Conservation (phyloP, 257 asterid genomes). For the Lithospermum erythrorhizon region DNA sequence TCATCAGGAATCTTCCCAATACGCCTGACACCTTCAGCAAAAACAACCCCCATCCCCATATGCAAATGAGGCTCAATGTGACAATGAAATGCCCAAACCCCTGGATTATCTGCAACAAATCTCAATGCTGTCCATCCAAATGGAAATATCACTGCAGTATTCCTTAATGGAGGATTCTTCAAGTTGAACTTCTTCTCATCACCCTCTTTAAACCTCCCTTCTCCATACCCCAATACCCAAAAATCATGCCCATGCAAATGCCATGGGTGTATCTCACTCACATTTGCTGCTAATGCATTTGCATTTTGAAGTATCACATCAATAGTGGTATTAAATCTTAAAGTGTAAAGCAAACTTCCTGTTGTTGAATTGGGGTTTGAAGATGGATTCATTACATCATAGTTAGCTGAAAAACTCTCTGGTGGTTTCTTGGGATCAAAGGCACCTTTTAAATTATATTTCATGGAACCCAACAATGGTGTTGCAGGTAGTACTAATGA, state of each 20-base stretch:
- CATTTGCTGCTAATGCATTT: slow-evolving; percentile 29
- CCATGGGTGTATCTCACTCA: slow-evolving; percentile 86
- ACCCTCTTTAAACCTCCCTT: slow-evolving; percentile 36
- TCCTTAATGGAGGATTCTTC: slow-evolving; percentile 55
- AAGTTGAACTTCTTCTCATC: slow-evolving; percentile 40
- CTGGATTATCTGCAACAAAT: slow-evolving; percentile 69
- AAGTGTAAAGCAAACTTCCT: slow-evolving; percentile 51
- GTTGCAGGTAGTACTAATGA: slow-evolving; percentile 54
- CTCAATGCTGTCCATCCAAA: slow-evolving; percentile 83
- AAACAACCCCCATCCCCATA: slow-evolving; percentile 75
- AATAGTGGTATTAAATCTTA: slow-evolving; percentile 39
- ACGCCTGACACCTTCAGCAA: slow-evolving; percentile 46
- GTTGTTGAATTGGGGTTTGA: slow-evolving; percentile 40
- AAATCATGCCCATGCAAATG: slow-evolving; percentile 83
- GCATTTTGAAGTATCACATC: slow-evolving; percentile 66
- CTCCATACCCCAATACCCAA: slow-evolving; percentile 74
- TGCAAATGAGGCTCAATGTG: slow-evolving; percentile 75
- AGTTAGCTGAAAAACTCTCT: slow-evolving; percentile 13
- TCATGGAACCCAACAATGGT: slow-evolving; percentile 61
- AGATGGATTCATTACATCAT: slow-evolving; percentile 47
- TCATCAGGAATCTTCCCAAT: slow-evolving; percentile 32
- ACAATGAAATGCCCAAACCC: slow-evolving; percentile 83
- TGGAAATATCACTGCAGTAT: slow-evolving; percentile 54
- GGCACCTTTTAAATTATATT: slow-evolving; percentile 22
- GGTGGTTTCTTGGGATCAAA: slow-evolving; percentile 39